Percentiles rank a stretch among this genome's conserved stretches.
Evolutionary conservation across 2,329 filamentous ascomycete genomes (phyloP).

Genomic region (Elsinoe fawcettii): DNA sequence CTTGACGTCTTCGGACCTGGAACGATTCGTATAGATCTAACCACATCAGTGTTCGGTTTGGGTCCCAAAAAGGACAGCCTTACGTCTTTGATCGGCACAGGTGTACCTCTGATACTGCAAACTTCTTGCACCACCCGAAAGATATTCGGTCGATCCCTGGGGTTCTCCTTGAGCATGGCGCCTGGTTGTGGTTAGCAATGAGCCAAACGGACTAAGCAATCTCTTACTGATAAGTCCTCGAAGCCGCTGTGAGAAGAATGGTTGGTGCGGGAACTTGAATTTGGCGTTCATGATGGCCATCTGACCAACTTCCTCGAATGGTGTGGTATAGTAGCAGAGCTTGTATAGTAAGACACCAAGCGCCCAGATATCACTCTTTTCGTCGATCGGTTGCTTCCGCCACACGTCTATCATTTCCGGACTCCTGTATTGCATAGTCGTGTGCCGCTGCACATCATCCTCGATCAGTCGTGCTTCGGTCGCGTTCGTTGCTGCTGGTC

Average conservation of each 20-base stretch:
- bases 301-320: slow-evolving; percentile 95
- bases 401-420: slow-evolving; percentile 99
- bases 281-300: slow-evolving; percentile 94
- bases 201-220: not conserved
- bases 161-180: slow-evolving; percentile 83
- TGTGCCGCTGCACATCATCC: slow-evolving; percentile 94
- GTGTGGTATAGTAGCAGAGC: slow-evolving; percentile 97
- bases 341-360: slow-evolving; percentile 93
- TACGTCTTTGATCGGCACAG: slow-evolving; percentile 84
- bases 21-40: slow-evolving; percentile 46
- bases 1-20: slow-evolving; percentile 56
- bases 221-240: slow-evolving; percentile 78
- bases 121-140: slow-evolving; percentile 85
- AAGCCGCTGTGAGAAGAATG: slow-evolving; percentile 78
- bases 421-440: slow-evolving; percentile 92
- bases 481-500: slow-evolving; percentile 75
- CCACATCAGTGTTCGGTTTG: slow-evolving; percentile 22
- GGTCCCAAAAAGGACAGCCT: slow-evolving; percentile 28
- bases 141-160: slow-evolving; percentile 75
- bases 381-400: slow-evolving; percentile 89
- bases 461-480: slow-evolving; percentile 87
- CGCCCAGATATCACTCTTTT: slow-evolving; percentile 98
- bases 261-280: slow-evolving; percentile 84
- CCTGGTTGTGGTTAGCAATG: slow-evolving; percentile 41
- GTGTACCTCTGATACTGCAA: slow-evolving; percentile 79